These are phyloP conservation scores for Carex arenaria DNA, from an alignment of 202 grass and related monocot genomes.

Conservation along the genomic window DNA sequence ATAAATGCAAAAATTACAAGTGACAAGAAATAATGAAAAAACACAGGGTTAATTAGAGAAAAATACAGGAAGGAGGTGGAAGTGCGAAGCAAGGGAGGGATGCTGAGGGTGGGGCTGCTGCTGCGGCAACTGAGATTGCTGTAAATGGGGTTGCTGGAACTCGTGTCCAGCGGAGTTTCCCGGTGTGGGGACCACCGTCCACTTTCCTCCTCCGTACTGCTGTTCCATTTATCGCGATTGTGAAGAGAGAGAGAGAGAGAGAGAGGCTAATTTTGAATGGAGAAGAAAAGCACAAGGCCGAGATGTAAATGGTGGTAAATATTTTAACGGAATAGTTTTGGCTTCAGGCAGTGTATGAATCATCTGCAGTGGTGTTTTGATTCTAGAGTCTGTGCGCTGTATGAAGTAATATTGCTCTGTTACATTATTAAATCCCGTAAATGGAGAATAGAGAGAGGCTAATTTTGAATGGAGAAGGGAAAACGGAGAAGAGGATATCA, in stretches of 20 bases:
- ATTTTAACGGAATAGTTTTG: too few species aligned
- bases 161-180: background rate
- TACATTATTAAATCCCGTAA: too few species aligned
- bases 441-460: background rate
- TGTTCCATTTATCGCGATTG: background rate
- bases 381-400: too few species aligned
- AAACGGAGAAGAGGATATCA: too few species aligned
- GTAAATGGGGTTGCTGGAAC: conserved; percentile 1
- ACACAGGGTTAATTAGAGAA: background rate
- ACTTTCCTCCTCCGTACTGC: conserved; percentile 14
- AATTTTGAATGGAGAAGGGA: too few species aligned
- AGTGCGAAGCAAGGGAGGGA: conserved; percentile 19
- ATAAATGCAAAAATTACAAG: background rate
- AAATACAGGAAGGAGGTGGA: conserved; percentile 18
- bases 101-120: background rate
- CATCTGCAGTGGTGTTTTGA: too few species aligned
- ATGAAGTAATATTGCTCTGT: too few species aligned
- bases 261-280: background rate
- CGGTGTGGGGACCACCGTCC: conserved; percentile 21
- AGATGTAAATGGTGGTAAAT: too few species aligned
- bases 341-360: too few species aligned
- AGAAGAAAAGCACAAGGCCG: too few species aligned
- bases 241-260: background rate
- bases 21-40: background rate
- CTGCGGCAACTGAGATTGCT: conserved; percentile 6